Evolutionary conservation across 805 yeast species (phyloP).

Genomic region (Huiozyma sinensis): DNA sequence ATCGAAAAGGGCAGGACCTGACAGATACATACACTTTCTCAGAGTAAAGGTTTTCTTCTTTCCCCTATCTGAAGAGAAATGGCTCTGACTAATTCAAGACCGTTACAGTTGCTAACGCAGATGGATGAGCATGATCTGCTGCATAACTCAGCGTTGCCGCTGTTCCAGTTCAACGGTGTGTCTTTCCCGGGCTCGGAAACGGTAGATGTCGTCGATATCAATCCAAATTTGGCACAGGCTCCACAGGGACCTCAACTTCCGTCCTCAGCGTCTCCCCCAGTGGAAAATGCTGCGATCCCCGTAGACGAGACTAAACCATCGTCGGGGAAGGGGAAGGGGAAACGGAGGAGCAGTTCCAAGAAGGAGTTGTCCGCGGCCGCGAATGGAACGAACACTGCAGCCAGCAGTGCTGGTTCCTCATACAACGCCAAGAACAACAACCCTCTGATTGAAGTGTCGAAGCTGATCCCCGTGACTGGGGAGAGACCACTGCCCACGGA

Average conservation of each 20-base stretch:
- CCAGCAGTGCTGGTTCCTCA: not conserved
- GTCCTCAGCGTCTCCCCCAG: not conserved
- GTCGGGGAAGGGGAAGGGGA: not conserved
- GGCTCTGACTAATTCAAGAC: conserved; percentile 64
- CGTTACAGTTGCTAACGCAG: conserved; percentile 38
- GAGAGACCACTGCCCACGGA: conserved; percentile 62
- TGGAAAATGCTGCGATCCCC: not conserved
- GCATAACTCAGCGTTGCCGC: conserved; percentile 26
- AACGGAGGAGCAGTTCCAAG: not conserved
- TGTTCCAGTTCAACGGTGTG: conserved; percentile 24
- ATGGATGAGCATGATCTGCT: conserved; percentile 26
- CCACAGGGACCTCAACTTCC: not conserved
- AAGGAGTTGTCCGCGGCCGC: not conserved
- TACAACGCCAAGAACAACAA: conserved; percentile 6
- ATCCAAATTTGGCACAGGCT: conserved; percentile 6
- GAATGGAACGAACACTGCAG: conserved; percentile 4
- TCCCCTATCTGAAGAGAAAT: conserved; percentile 18
- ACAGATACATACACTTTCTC: too few species aligned
- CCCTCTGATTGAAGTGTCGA: conserved; percentile 38
- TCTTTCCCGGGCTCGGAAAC: conserved; percentile 10
- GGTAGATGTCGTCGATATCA: conserved; percentile 12
- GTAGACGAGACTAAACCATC: not conserved
- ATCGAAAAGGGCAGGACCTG: not conserved
- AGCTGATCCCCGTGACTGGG: conserved; percentile 73
- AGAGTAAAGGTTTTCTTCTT: too few species aligned